Conservation (phyloP, 2,329 filamentous ascomycete species). For the Plenodomus tracheiphilus region DNA sequence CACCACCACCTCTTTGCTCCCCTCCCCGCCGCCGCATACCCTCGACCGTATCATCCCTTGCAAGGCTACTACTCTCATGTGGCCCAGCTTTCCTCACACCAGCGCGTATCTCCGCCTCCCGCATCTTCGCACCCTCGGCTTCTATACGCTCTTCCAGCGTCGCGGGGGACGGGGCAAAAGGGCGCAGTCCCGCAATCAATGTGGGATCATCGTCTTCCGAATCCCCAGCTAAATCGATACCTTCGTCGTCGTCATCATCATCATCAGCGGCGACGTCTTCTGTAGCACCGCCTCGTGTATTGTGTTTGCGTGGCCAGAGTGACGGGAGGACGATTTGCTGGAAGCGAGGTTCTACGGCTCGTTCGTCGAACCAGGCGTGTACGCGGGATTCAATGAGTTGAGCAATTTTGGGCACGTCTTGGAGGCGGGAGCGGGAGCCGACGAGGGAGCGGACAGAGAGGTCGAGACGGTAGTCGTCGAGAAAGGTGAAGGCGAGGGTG, state of each 20-base stretch:
- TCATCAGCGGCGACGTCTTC: constrained; percentile 38
- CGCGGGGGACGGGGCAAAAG: constrained; percentile 3
- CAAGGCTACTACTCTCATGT: not conserved
- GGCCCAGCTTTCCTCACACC: constrained; percentile 17
- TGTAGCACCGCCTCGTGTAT: constrained; percentile 72
- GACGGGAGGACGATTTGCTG: constrained; percentile 84
- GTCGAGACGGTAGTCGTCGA: constrained; percentile 84
- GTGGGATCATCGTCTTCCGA: constrained; percentile 5
- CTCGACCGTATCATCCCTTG: constrained; percentile 11
- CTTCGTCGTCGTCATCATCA: constrained; percentile 43
- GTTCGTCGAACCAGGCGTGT: constrained; percentile 86
- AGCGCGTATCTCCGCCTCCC: constrained; percentile 42
- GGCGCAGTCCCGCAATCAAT: not conserved
- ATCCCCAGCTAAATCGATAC: constrained; percentile 16
- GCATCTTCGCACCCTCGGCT: constrained; percentile 41
- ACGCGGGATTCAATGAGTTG: constrained; percentile 79
- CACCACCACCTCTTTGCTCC: constrained; percentile 7
- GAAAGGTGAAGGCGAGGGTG: constrained; percentile 91
- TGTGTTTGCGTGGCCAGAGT: constrained; percentile 82
- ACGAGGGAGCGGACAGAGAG: constrained; percentile 79
- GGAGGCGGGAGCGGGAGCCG: constrained; percentile 75
- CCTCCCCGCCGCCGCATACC: constrained; percentile 35
- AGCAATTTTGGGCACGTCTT: constrained; percentile 87
- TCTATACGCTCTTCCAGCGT: constrained; percentile 39
- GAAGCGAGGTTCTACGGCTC: constrained; percentile 82